Percentiles rank a stretch among this genome's conserved stretches.
phyloP scores from a whole-genome alignment of 1,284 basidiomycete species.

The Mycosarcoma mackinlayi region DNA sequence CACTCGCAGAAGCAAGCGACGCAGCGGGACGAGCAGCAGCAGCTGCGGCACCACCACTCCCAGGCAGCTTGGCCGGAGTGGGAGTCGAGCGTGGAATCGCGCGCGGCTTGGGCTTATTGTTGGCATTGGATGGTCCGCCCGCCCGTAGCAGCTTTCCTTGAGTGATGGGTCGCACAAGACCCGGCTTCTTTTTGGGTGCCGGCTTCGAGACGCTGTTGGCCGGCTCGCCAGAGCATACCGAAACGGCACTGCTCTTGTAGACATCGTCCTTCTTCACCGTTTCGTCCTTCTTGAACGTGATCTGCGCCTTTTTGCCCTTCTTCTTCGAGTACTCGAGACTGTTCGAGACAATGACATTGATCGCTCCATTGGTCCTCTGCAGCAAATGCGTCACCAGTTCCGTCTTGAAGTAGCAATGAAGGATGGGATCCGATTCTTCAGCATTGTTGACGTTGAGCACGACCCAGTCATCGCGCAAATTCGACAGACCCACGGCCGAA shows the following conservation, averaged over 20 bases:
- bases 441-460: constrained; percentile 76
- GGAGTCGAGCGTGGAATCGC: constrained; percentile 44
- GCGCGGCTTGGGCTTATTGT: constrained; percentile 61
- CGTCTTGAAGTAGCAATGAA: constrained; percentile 95
- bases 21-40: constrained; percentile 16
- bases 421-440: constrained; percentile 89
- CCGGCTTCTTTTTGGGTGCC: constrained; percentile 85
- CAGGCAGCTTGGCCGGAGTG: constrained; percentile 31
- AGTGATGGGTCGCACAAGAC: constrained; percentile 83
- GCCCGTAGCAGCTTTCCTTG: constrained; percentile 82
- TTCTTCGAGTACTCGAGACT: constrained; percentile 82
- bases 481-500: constrained; percentile 85
- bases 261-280: constrained; percentile 79
- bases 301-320: constrained; percentile 91
- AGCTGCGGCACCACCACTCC: constrained; percentile 15
- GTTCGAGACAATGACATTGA: constrained; percentile 73
- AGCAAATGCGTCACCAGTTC: constrained; percentile 87
- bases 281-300: constrained; percentile 91
- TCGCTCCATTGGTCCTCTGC: constrained; percentile 81
- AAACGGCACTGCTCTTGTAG: constrained; percentile 94
- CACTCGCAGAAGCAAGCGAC: constrained; percentile 50
- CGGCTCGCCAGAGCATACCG: constrained; percentile 88
- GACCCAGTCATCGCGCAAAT: constrained; percentile 89
- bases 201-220: constrained; percentile 82
- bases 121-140: constrained; percentile 74